phyloP scores from a whole-genome alignment of 768 basidiomycete genomes.

The Mycena pura region DNA sequence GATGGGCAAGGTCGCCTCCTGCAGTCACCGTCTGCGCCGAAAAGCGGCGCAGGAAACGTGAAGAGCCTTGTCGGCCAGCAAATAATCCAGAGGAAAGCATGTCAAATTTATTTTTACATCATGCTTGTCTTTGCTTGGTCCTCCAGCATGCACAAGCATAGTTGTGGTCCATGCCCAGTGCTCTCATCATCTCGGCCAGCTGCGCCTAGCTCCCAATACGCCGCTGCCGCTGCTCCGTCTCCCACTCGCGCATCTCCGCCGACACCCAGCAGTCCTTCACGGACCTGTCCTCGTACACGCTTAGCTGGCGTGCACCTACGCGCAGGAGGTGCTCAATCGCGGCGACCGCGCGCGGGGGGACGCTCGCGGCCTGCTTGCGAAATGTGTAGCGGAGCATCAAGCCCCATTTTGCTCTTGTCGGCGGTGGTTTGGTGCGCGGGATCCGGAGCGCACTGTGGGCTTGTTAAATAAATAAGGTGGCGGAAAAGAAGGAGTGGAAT shows the following conservation, averaged over 20 bases:
- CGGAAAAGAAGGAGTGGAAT: neutral
- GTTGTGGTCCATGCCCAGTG: constrained; percentile 12
- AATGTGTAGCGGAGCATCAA: constrained; percentile 76
- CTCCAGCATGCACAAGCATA: too few species aligned
- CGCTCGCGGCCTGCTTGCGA: constrained; percentile 61
- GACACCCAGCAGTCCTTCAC: constrained; percentile 83
- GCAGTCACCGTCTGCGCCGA: neutral
- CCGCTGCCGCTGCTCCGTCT: constrained; percentile 35
- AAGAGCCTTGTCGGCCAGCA: constrained; percentile 5
- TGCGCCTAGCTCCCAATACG: too few species aligned
- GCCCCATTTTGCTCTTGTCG: constrained; percentile 67
- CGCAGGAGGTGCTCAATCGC: constrained; percentile 81
- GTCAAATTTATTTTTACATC: too few species aligned
- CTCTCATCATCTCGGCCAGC: too few species aligned
- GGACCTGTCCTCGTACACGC: constrained; percentile 67
- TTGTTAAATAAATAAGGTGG: neutral
- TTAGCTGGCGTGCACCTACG: constrained; percentile 68
- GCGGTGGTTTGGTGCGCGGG: constrained; percentile 68
- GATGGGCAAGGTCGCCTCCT: neutral
- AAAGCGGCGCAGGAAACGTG: constrained; percentile 20
- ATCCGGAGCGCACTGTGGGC: constrained; percentile 73
- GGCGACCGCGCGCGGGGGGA: constrained; percentile 70
- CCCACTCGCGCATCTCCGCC: constrained; percentile 74
- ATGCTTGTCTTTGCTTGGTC: too few species aligned
- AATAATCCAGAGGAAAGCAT: constrained; percentile 21